A percentile compares a stretch with the other conserved stretches of the same genome.
These are phyloP conservation scores for Zarea fungicola DNA, from an alignment of 2,329 filamentous ascomycete genomes.

Conservation along the genomic window DNA sequence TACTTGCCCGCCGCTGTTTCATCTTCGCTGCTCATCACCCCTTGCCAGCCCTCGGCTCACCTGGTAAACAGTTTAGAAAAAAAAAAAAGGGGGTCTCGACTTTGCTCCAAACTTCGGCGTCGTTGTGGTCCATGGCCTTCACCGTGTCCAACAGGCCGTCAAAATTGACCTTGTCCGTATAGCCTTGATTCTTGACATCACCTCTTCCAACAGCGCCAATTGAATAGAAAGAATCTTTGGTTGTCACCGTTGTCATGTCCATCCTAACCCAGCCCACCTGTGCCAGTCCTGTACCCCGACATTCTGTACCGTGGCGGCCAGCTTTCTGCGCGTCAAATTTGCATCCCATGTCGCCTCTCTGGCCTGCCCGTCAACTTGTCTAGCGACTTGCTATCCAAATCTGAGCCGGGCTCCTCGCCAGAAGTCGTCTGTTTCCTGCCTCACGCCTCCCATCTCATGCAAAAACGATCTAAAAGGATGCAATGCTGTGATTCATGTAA, in stretches of 20 bases:
- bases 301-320: background rate
- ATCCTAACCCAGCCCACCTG: background rate
- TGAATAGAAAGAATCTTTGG: background rate
- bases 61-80: background rate
- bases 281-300: background rate
- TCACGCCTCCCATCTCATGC: constrained; percentile 4
- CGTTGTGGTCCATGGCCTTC: background rate
- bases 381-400: constrained; percentile 10
- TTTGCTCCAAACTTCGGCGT: background rate
- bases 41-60: background rate
- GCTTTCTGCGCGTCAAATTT: background rate
- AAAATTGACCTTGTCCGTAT: background rate
- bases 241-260: background rate
- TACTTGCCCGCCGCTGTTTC: constrained; percentile 5
- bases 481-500: constrained; percentile 10
- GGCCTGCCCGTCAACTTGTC: background rate
- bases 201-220: constrained; percentile 1
- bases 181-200: constrained; percentile 2
- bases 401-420: background rate
- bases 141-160: constrained; percentile 8
- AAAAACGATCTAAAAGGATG: constrained; percentile 7
- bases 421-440: background rate
- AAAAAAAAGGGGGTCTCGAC: background rate
- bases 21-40: background rate
- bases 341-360: background rate